Conservation (phyloP, 257 asterid species). For the Petunia axillaris region DNA sequence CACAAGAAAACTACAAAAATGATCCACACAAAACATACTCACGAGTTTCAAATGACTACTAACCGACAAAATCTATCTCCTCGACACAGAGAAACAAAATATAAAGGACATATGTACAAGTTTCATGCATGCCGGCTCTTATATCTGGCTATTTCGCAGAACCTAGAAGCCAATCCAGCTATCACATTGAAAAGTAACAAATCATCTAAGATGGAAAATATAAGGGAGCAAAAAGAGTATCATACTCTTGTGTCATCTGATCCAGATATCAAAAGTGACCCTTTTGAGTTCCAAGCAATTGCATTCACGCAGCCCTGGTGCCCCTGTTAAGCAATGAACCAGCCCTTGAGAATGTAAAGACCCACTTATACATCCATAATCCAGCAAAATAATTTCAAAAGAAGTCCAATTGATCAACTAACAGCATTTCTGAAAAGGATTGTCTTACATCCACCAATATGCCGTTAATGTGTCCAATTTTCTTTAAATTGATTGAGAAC, state of each 20-base stretch:
- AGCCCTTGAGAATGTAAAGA: conserved; percentile 28
- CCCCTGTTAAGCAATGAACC: conserved; percentile 58
- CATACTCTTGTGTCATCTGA: conserved; percentile 96
- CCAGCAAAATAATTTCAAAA: conserved; percentile 14
- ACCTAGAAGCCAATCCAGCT: conserved; percentile 8
- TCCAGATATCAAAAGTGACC: conserved; percentile 91
- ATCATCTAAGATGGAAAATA: neutral
- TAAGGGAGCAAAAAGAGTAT: conserved; percentile 27
- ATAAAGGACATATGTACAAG: neutral
- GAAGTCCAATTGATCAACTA: conserved; percentile 7
- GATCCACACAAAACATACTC: neutral
- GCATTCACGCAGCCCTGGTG: conserved; percentile 95
- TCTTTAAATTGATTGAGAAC: neutral
- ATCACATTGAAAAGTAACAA: conserved; percentile 14
- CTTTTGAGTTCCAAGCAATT: conserved; percentile 89
- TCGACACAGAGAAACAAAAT: neutral
- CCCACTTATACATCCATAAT: neutral
- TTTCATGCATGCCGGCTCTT: neutral
- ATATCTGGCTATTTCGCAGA: conserved; percentile 17
- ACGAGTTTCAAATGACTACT: neutral
- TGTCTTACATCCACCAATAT: neutral
- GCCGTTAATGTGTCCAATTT: neutral
- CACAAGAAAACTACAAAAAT: conserved; percentile 13
- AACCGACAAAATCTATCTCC: neutral
- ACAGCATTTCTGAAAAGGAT: neutral